Conservation (phyloP, 148 eudicot genomes). For the Polygonum aviculare region DNA sequence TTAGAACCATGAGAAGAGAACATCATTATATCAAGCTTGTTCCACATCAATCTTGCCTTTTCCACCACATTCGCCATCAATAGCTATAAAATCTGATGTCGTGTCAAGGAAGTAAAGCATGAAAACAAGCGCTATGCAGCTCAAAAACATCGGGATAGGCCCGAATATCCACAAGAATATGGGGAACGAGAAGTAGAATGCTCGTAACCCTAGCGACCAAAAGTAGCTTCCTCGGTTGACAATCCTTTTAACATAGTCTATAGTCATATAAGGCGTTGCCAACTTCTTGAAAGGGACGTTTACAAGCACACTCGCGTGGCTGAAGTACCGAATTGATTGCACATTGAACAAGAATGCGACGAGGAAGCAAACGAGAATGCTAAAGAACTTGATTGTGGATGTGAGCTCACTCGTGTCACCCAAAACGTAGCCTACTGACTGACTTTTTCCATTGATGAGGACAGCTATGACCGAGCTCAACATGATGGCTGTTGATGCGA, state of each 20-base stretch:
- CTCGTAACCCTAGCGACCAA: conserved; percentile 59
- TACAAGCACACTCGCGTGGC: conserved; percentile 57
- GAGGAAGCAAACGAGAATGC: conserved; percentile 51
- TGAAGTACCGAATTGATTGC: conserved; percentile 59
- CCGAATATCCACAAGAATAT: conserved; percentile 64
- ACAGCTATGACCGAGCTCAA: conserved; percentile 56
- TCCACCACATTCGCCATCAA: background rate
- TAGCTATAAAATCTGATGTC: conserved; percentile 17
- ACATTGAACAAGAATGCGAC: conserved; percentile 41
- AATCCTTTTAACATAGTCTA: conserved; percentile 38
- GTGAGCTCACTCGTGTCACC: conserved; percentile 31
- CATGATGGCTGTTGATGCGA: conserved; percentile 61
- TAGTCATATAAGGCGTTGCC: conserved; percentile 15
- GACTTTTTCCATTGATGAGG: conserved; percentile 19
- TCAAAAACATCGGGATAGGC: conserved; percentile 50
- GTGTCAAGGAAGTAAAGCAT: conserved; percentile 50
- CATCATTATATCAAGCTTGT: background rate
- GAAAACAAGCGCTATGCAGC: conserved; percentile 31
- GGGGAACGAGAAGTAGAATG: conserved; percentile 60
- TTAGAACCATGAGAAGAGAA: background rate
- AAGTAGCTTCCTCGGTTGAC: conserved; percentile 52
- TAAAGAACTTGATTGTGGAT: conserved; percentile 42
- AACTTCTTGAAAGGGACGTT: conserved; percentile 39
- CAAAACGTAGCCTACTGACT: conserved; percentile 14
- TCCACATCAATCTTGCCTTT: background rate